These are phyloP conservation scores for Mortierella hygrophila DNA, from an alignment of 192 early-diverging fungal species.

Conservation along the genomic window DNA sequence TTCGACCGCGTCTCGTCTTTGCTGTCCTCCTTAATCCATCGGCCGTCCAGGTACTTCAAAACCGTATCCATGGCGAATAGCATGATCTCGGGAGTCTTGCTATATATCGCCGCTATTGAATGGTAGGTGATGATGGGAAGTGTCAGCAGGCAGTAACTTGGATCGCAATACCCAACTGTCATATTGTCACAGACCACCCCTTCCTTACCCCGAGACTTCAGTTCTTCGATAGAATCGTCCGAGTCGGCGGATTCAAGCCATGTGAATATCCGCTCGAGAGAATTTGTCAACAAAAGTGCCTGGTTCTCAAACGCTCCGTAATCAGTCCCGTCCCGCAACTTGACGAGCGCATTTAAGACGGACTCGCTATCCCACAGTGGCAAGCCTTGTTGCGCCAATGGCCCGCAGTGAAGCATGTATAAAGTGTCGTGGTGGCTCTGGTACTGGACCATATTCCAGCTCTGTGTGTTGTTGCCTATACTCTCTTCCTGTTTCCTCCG, in stretches of 20 bases:
- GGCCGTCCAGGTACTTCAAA: slow-evolving; percentile 39
- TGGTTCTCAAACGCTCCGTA: slow-evolving; percentile 35
- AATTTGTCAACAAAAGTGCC: slow-evolving; percentile 30
- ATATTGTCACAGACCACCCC: background rate
- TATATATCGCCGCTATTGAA: slow-evolving; percentile 25
- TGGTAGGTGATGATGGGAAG: background rate
- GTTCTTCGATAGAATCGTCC: slow-evolving; percentile 21
- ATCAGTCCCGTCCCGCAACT: slow-evolving; percentile 20
- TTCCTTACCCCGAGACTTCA: slow-evolving; percentile 34
- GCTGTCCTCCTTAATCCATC: slow-evolving; percentile 30
- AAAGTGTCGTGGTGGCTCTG: slow-evolving; percentile 14
- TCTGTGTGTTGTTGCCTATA: background rate
- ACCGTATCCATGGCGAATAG: slow-evolving; percentile 29
- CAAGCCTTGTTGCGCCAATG: slow-evolving; percentile 15
- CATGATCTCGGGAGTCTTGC: slow-evolving; percentile 33
- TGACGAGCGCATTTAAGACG: slow-evolving; percentile 27
- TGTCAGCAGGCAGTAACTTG: background rate
- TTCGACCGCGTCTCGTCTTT: slow-evolving; percentile 7
- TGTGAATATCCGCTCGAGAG: slow-evolving; percentile 41
- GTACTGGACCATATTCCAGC: background rate
- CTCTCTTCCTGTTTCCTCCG: background rate
- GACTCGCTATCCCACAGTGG: slow-evolving; percentile 36
- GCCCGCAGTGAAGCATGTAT: slow-evolving; percentile 49
- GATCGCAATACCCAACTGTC: background rate
- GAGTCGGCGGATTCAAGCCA: slow-evolving; percentile 32